Percentiles rank a stretch among this genome's conserved stretches.
These are phyloP conservation scores for Begonia masoniana DNA, from an alignment of 306 rosid genomes.

Conservation along the genomic window DNA sequence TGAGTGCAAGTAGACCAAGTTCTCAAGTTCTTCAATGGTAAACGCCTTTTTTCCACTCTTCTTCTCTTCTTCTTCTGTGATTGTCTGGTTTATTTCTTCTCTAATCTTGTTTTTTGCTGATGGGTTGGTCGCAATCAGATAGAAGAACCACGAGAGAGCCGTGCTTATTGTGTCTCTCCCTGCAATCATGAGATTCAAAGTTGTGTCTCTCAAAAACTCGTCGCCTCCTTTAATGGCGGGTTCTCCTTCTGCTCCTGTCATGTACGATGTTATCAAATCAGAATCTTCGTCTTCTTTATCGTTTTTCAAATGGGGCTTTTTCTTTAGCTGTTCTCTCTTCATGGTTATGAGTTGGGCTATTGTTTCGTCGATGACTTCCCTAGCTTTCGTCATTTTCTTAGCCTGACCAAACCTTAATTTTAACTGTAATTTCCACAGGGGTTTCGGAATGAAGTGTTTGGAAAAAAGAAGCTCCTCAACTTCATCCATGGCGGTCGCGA, in stretches of 20 bases:
- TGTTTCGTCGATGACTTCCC: conserved; percentile 8
- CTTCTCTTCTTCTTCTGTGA: not conserved
- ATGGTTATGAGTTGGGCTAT: not conserved
- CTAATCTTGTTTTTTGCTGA: conserved; percentile 8
- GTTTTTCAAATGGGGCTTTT: not conserved
- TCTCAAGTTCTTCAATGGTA: conserved; percentile 5
- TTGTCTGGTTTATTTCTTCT: conserved; percentile 8
- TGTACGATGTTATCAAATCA: conserved; percentile 12
- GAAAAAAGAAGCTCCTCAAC: conserved; percentile 14
- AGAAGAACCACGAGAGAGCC: conserved; percentile 19
- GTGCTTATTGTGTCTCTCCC: conserved; percentile 12
- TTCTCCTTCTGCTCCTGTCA: too few relatives aligned
- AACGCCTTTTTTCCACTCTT: too few relatives aligned
- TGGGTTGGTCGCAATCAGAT: conserved; percentile 13
- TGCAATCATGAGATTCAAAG: conserved; percentile 9
- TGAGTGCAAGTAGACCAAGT: conserved; percentile 31
- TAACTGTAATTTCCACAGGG: conserved; percentile 8
- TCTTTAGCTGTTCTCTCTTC: not conserved
- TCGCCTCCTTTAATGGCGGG: not conserved
- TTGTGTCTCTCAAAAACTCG: too few relatives aligned
- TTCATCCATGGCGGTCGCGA: conserved; percentile 26
- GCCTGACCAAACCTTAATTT: conserved; percentile 5
- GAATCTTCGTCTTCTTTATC: not conserved
- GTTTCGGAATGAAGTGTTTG: conserved; percentile 11
- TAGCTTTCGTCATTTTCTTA: conserved; percentile 1